phyloP scores from a whole-genome alignment of 2,329 filamentous ascomycete species.

The Colletotrichum salicis region DNA sequence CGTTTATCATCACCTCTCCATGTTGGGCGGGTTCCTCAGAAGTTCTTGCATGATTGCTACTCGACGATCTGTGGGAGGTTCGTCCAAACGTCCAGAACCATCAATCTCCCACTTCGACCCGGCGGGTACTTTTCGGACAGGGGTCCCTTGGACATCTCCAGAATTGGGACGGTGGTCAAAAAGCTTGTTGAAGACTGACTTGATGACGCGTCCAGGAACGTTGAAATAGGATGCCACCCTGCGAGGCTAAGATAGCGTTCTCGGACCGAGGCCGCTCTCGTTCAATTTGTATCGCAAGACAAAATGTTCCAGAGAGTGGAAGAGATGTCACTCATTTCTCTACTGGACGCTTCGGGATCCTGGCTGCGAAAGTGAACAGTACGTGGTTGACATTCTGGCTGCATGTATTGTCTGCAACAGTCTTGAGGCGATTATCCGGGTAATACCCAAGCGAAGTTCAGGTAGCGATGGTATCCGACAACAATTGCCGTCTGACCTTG shows the following conservation, averaged over 20 bases:
- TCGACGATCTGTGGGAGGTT: not conserved
- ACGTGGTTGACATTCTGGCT: not conserved
- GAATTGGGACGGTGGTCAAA: not conserved
- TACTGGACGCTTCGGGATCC: not conserved
- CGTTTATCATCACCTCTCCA: not conserved
- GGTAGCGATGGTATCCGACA: no score
- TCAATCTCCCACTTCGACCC: not conserved
- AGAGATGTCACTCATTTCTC: not conserved
- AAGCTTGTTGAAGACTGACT: conserved; percentile 17
- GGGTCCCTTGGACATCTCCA: not conserved
- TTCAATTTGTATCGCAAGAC: not conserved
- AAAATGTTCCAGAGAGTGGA: not conserved
- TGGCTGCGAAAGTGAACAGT: not conserved
- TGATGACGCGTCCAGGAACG: not conserved
- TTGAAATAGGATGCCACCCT: not conserved
- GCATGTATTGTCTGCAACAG: not conserved
- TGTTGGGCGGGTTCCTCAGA: no score
- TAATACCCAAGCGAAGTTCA: not conserved
- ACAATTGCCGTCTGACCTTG: no score
- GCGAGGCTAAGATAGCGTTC: not conserved
- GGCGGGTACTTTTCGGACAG: not conserved
- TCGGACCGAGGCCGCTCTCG: not conserved
- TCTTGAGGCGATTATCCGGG: not conserved
- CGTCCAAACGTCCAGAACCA: not conserved
- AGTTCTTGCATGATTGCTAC: not conserved